Evolutionary conservation across 441 rosid genomes (phyloP), one percentile per base, ranked within the genome.

Genomic region (Adansonia gregorii): DNA sequence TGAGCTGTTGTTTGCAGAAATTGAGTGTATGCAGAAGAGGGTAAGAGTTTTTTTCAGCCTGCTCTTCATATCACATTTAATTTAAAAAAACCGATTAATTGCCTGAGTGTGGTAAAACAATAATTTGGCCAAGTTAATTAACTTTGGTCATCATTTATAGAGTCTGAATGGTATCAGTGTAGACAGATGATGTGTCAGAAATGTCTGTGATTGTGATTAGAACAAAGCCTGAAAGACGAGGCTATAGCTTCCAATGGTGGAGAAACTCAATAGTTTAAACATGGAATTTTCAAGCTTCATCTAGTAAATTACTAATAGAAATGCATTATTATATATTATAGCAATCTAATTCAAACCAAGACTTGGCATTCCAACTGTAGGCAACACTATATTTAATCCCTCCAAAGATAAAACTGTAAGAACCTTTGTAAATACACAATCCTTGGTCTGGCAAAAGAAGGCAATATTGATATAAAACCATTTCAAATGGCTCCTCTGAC

Each of bases 21-120:
- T 92, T 31, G 94, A 92, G 76, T 92, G 83, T 74, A 89, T 92
- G 96, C 94, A 92, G 84, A 90, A 87, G 78, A 86, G 93, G 90
- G 92, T 87, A 86, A 73, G 20, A 64, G 6, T 9, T 52, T 10
- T 46, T 35, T 35, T 51, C 46, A 49, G 61, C 49, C 51, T 70
- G 6, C 45, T 51, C 22, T 70, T 51, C 60, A 14, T 15, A 48
- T 69, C 58, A 48, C 52, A 43, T 46, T 46, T 10, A 46, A 45
- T 5, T 39, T 24, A 60, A 56, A 10, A 8, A 6, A 39, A 19
- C 0, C 6, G 55, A 11, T 67, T 67, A 45, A 67, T 67, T 67
- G 51, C 51, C 22, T 8, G 70, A 8, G 49, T n/a, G 48, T n/a
- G 49, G 14, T 39, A 65, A 65, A n/a, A 22, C 22, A 65, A n/a